Percentiles rank a stretch among this genome's conserved stretches.
phyloP scores from a whole-genome alignment of 805 yeast genomes.

The Peterozyma xylosa region DNA sequence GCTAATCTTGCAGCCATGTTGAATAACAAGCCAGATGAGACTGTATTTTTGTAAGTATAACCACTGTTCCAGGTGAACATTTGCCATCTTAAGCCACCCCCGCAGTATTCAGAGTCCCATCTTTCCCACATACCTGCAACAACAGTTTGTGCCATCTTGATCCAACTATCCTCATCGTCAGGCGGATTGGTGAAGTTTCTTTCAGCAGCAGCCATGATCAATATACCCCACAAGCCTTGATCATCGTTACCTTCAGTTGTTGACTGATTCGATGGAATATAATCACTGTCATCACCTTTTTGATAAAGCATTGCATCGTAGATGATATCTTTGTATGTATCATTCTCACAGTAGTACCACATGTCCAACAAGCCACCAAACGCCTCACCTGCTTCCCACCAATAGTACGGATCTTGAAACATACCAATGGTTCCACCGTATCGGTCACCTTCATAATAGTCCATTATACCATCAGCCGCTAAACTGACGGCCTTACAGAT shows the following conservation, averaged over 20 bases:
- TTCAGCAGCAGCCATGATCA: constrained; percentile 57
- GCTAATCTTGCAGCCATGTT: constrained; percentile 59
- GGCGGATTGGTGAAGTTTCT: constrained; percentile 44
- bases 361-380: constrained; percentile 39
- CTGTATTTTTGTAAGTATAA: constrained; percentile 54
- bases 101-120: constrained; percentile 50
- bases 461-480: constrained; percentile 31
- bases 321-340: constrained; percentile 21
- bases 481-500: constrained; percentile 31
- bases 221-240: constrained; percentile 64
- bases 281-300: constrained; percentile 39
- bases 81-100: constrained; percentile 69
- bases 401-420: constrained; percentile 37
- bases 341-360: constrained; percentile 29
- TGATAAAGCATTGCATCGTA: constrained; percentile 33
- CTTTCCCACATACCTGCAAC: constrained; percentile 48
- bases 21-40: constrained; percentile 59
- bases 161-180: constrained; percentile 36
- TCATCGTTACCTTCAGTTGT: constrained; percentile 70
- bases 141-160: constrained; percentile 48
- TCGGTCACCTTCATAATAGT: constrained; percentile 33
- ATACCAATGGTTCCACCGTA: constrained; percentile 40
- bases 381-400: constrained; percentile 49
- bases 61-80: constrained; percentile 55
- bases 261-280: constrained; percentile 55